Percentiles rank a stretch among this genome's conserved stretches.
Evolutionary conservation across 805 yeast genomes (phyloP).

Genomic region (Osmozyma mogii): DNA sequence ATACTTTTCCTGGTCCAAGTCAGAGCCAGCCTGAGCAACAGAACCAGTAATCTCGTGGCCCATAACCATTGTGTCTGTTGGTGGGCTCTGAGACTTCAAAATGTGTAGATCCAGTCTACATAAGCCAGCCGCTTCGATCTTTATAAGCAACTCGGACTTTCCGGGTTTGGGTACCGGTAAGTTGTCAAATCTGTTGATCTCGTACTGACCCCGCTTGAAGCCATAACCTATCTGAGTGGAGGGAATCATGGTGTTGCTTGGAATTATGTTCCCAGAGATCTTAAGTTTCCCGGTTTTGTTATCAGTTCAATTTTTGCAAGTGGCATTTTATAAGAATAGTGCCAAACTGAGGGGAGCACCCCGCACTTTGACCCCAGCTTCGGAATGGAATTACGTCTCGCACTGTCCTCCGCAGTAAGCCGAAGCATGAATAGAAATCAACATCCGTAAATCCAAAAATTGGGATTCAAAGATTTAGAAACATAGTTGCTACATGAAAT

Average conservation of each 20-base stretch:
- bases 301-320: too few species aligned
- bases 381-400: too few species aligned
- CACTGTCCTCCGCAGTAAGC: too few species aligned
- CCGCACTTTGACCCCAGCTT: too few species aligned
- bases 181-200: conserved; percentile 19
- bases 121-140: conserved; percentile 37
- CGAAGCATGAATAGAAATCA: too few species aligned
- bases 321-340: too few species aligned
- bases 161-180: conserved; percentile 25
- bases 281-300: too few species aligned
- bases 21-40: conserved; percentile 13
- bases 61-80: not conserved
- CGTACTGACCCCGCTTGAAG: conserved; percentile 18
- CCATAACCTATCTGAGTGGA: conserved; percentile 27
- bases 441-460: too few species aligned
- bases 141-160: conserved; percentile 22
- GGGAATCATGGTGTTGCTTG: conserved; percentile 20
- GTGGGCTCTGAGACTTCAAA: conserved; percentile 7
- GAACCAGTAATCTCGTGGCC: conserved; percentile 1
- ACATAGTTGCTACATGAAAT: too few species aligned
- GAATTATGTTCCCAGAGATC: too few species aligned
- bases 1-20: conserved; percentile 16
- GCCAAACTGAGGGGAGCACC: too few species aligned
- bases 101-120: conserved; percentile 38
- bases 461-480: too few species aligned